Evolutionary conservation across 2,329 filamentous ascomycete genomes (phyloP), one percentile per base, ranked within the genome.

Genomic region (Alternaria solani): DNA sequence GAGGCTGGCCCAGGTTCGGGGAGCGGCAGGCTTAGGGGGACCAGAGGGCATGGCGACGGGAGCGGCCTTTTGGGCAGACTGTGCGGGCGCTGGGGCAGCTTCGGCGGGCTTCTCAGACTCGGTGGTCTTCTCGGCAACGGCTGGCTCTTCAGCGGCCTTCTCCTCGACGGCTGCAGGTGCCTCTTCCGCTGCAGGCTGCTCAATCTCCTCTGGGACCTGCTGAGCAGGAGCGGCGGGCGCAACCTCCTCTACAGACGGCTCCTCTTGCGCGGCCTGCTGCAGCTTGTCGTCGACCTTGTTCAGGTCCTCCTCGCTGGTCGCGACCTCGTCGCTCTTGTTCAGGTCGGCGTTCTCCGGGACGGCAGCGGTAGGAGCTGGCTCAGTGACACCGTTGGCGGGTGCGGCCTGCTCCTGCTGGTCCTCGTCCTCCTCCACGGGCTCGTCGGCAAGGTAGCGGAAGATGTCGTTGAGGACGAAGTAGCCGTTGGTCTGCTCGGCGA

Each of bases 391-490:
- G 52, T 75, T 77, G 51, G 77, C 71, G 12, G 75, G 70, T 41
- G 74, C 71, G 36, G 69, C 61, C 34, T 73, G 74, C 18, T 78
- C 70, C 58, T 78, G 72, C 12, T 69, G 64, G 79, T 81, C 80
- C 46, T 83, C 81, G 48, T 88, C 85, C 70, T 88, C 92, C 62
- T 97, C 93, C 18, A 41, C 38, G 42, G 86, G 86, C 71, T 94
- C 91, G 63, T 95, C 92, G 66, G 90, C 89, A 68, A 99, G 89
- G 81, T 96, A 98, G 71, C 95, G 88, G 84, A 98, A 93, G 78
- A 99, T 97, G 76, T 99, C 95, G 81, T 99, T 99, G 72, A 99
- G 87, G 34, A 99, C 94, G 73, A 96, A 99, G 85, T 98, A 99
- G 66, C 95, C 95, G 58, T 94, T 96, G 51, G 93, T 93, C 83